Base-by-base conservation (phyloP, 352 stramenopile genomes). In the Globisporangium spinosum region DNA sequence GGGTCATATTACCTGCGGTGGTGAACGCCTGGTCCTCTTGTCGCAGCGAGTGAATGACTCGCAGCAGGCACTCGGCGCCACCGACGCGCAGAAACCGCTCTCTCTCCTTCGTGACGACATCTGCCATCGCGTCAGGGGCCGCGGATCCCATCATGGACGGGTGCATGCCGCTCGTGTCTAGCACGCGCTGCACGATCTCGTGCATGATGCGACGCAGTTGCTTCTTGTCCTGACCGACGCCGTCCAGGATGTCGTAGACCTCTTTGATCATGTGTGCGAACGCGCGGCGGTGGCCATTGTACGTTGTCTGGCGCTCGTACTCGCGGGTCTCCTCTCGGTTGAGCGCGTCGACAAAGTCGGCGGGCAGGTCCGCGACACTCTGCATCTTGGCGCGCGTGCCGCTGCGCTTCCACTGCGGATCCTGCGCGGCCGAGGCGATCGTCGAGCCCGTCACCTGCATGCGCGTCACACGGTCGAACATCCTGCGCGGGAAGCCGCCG, bases 11-110 rank as follows among this genome's bases (percentile, higher is more conserved):
- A 0, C 34, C 32, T 40, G 59, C 43, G n/a, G 54, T 22, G 15
- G 63, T 54, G 12, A 59, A 34, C 27, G 71, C 51, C 58, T 84
- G 69, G 25, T 89, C 80, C 43, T 93, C 86, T 13, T 80, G 64
- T 1, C 86, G 79, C 53, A 95, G 76, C 35, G 75, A 71, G 70
- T 91, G 80, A 45, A 93, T 79, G 38, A 94, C 83, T 34, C 85
- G 79, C 64, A 94, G 66, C 54, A 95, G 70, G 64, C 81, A 85
- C 65, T 95, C 87, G 58, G 86, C 84, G 15, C 87, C 87, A 13
- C 87, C 87, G 13, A 94, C 65, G 8, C 80, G 70, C 40, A 95
- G 76, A 51, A 95, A 95, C 4, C 60, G 77, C 59, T 93, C 85
- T 0, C 87, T 71, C 57, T 95, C 87, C 0, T 69, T 67, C 3